Percentiles rank a stretch among this genome's conserved stretches.
Conservation (phyloP, 2,329 filamentous ascomycete species). For the Ampelomyces quisqualis region DNA sequence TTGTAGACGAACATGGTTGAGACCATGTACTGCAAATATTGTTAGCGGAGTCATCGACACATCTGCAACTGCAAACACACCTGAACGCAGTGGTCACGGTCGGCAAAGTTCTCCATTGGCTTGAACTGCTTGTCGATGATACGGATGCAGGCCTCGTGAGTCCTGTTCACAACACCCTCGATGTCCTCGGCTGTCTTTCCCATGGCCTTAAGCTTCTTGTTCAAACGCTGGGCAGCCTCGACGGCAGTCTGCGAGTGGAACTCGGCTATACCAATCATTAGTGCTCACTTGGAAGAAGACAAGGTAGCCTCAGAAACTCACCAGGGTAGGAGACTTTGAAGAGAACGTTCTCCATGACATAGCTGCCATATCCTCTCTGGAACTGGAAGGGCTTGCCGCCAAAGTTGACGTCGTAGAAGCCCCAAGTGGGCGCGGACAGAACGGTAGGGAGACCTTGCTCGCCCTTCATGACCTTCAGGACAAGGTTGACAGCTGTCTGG, state of each 20-base stretch:
- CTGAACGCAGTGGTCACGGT: slow-evolving; percentile 99
- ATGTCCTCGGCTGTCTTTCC: slow-evolving; percentile 91
- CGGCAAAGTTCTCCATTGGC: slow-evolving; percentile 99
- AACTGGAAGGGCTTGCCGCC: slow-evolving; percentile 89
- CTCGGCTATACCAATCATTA: slow-evolving; percentile 60
- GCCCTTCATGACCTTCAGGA: slow-evolving; percentile 86
- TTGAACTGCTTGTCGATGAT: slow-evolving; percentile 99
- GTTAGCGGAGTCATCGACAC: slow-evolving; percentile 22
- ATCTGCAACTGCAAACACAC: slow-evolving; percentile 34
- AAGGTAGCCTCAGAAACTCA: no score
- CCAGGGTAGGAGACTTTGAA: slow-evolving; percentile 99
- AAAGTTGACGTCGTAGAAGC: slow-evolving; percentile 98
- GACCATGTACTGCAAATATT: slow-evolving; percentile 76
- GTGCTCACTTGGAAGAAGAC: not conserved
- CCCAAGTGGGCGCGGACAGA: slow-evolving; percentile 89
- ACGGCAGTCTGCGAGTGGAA: slow-evolving; percentile 99
- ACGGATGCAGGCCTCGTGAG: slow-evolving; percentile 95
- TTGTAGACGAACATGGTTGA: slow-evolving; percentile 94
- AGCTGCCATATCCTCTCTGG: slow-evolving; percentile 93
- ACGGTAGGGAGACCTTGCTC: slow-evolving; percentile 91
- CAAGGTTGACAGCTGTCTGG: slow-evolving; percentile 89
- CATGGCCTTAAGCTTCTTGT: slow-evolving; percentile 75
- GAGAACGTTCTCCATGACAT: slow-evolving; percentile 99
- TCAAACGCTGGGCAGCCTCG: slow-evolving; percentile 87
- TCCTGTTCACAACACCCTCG: slow-evolving; percentile 89